Conservation (phyloP, 2,329 filamentous ascomycete species). For the Neocatenulostroma microsporum region DNA sequence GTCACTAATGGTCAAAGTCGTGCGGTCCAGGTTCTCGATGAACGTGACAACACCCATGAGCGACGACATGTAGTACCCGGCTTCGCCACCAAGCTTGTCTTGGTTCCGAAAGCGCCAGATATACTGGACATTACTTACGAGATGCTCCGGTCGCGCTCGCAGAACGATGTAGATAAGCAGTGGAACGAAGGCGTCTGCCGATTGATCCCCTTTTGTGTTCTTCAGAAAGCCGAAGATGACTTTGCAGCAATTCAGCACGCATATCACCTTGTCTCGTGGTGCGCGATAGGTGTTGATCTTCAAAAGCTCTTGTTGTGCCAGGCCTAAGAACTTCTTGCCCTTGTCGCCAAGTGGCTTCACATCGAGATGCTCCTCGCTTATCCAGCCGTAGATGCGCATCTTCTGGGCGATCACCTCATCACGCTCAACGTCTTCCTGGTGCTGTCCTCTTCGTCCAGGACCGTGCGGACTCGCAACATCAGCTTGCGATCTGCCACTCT, state of each 20-base stretch:
- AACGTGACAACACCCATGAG: slow-evolving; percentile 94
- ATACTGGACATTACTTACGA: slow-evolving; percentile 97
- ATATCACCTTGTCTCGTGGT: slow-evolving; percentile 97
- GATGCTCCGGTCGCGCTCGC: slow-evolving; percentile 86
- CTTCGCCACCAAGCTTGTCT: slow-evolving; percentile 94
- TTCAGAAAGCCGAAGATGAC: slow-evolving; percentile 94
- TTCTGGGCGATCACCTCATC: slow-evolving; percentile 96
- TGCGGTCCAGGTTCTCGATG: slow-evolving; percentile 91
- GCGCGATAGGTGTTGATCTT: slow-evolving; percentile 97
- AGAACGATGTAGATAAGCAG: slow-evolving; percentile 93
- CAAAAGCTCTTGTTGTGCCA: slow-evolving; percentile 88
- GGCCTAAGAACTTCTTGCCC: slow-evolving; percentile 74
- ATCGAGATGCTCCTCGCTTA: slow-evolving; percentile 86
- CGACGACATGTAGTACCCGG: slow-evolving; percentile 95
- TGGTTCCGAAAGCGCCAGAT: slow-evolving; percentile 95
- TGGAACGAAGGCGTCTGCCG: slow-evolving; percentile 91
- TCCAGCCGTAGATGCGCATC: slow-evolving; percentile 94
- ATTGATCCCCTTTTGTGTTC: slow-evolving; percentile 87
- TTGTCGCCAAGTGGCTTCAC: slow-evolving; percentile 79
- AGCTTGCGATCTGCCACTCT: slow-evolving; percentile 44
- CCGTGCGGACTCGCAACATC: slow-evolving; percentile 45
- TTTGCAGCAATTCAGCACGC: slow-evolving; percentile 96
- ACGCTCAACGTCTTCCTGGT: slow-evolving; percentile 94
- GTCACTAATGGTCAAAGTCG: slow-evolving; percentile 84
- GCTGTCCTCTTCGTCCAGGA: slow-evolving; percentile 83